Evolutionary conservation across 148 eudicot species (phyloP).

Genomic region (Vaccinium darrowii): DNA sequence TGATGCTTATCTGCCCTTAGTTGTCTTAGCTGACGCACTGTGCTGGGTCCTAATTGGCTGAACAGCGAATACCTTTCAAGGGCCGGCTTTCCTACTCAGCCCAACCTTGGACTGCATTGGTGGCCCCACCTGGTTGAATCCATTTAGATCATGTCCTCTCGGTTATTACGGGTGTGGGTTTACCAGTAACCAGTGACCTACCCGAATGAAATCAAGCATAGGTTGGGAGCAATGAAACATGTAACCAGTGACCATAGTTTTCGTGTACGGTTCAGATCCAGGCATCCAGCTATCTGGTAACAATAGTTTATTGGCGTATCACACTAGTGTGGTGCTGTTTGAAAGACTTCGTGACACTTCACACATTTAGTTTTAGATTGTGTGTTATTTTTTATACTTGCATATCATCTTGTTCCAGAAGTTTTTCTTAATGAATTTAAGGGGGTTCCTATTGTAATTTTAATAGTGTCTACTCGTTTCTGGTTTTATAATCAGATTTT

Average conservation of each 20-base stretch:
- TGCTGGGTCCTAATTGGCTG: too few species aligned
- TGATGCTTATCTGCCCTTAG: not conserved
- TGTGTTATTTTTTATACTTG: not conserved
- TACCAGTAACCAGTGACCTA: not conserved
- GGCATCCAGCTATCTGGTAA: not conserved
- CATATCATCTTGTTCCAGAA: not conserved
- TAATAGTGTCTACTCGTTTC: not conserved
- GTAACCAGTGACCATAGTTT: not conserved
- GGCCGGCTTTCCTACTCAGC: not conserved
- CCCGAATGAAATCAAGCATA: not conserved
- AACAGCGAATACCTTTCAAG: not conserved
- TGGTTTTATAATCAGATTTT: not conserved
- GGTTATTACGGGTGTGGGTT: not conserved
- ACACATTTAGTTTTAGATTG: not conserved
- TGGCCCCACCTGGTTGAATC: not conserved
- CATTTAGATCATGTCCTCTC: not conserved
- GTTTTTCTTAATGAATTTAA: not conserved
- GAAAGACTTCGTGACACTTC: not conserved
- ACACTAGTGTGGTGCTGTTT: not conserved
- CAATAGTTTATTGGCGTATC: not conserved
- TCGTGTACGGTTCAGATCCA: not conserved
- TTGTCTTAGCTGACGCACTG: not conserved
- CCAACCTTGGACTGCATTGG: not conserved
- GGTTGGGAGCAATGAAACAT: not conserved
- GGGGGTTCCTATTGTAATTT: not conserved